Base-by-base conservation (phyloP, 768 basidiomycete genomes). In the Lactarius vividus region DNA sequence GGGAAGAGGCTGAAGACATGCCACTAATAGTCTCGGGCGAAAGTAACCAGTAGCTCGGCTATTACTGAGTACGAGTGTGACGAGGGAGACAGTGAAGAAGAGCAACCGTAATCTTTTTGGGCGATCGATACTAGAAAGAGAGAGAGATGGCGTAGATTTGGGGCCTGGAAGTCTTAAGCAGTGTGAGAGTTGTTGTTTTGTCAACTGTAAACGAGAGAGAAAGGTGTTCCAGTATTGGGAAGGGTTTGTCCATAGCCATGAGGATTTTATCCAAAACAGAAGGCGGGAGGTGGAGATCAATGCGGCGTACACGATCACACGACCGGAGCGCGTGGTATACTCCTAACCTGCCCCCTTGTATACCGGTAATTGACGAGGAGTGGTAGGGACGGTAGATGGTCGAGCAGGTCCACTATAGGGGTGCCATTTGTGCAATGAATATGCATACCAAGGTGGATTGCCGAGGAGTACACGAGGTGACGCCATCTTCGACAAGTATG, bases 401-500 rank as follows among this genome's bases (percentile, higher is more conserved):
- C 20, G 2, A 55, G 31, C 28, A 10, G 31, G 13, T 31, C 28
- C 16, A 33, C 54, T 16, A 18, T 10, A 11, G 54, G 54, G 3
- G 28, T 55, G 7, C 54, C 54, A n/a, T 16, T 28, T 1, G 54
- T 55, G 54, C 44, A 46, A 0, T 1, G n/a, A 11, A 46, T 46
- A 23, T 46, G n/a, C 44, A 46, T 0, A 10, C 44, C 44, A 9
- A 46, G n/a, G 20, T 46, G 44, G n/a, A 9, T 10, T 46, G 18
- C 8, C 9, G 44, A 46, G 1, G 2, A 0, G 31, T 6, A 10
- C 28, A 62, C 28, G 42, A 56, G 20, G 33, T 26, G 4, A 40
- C 61, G 54, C 61, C 61, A 62, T 33, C n/a, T 62, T 56, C 15
- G 61, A 56, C 61, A 62, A 16, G 56, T 42, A 23, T 62, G 61